phyloP scores from a whole-genome alignment of 495 filamentous ascomycete species.

The Lindgomyces ingoldianus region DNA sequence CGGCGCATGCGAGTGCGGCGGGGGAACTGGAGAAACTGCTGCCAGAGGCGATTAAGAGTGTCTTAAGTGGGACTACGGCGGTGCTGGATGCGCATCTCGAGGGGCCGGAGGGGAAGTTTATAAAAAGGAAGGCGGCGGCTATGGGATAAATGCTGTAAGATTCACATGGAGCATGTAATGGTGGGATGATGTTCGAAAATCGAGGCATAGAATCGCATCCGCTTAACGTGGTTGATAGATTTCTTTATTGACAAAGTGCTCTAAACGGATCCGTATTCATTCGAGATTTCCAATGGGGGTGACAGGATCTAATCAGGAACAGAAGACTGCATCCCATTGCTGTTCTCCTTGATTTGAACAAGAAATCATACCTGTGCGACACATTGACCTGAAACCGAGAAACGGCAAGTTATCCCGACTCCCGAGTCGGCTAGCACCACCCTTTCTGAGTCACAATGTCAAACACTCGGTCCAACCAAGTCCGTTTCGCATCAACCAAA shows the following conservation, averaged over 20 bases:
- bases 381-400: no score
- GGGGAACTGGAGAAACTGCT: conserved; percentile 42
- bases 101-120: conserved; percentile 47
- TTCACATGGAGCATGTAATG: not conserved
- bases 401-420: no score
- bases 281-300: no score
- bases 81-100: conserved; percentile 48
- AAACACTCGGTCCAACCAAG: no score
- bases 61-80: conserved; percentile 42
- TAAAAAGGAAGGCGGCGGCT: conserved; percentile 40
- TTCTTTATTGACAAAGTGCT: no score
- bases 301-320: no score
- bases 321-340: no score
- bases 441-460: not conserved
- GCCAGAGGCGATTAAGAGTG: conserved; percentile 43
- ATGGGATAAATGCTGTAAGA: conserved; percentile 28
- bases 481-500: no score
- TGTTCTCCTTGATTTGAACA: no score
- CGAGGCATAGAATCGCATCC: not conserved
- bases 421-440: no score
- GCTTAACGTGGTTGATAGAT: not conserved
- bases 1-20: conserved; percentile 40
- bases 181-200: not conserved
- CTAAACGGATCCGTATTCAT: no score
- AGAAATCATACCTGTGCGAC: no score